Base-by-base conservation (phyloP, 495 filamentous ascomycete genomes). In the Venustampulla echinocandica region DNA sequence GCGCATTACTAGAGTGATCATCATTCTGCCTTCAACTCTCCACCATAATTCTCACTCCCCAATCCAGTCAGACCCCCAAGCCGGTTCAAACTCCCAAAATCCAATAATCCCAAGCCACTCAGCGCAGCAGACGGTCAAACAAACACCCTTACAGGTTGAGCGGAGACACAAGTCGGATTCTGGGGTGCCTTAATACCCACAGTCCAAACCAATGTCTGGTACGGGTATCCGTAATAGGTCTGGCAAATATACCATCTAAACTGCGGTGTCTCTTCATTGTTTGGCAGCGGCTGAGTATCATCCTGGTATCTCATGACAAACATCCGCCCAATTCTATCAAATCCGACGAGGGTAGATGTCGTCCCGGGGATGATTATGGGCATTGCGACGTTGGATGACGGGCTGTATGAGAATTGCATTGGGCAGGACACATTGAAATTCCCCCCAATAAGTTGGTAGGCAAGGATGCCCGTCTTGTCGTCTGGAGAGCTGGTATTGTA, bases 91-190 rank as follows among this genome's bases (percentile, higher is more conserved):
- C n/a, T n/a, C n/a, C n/a, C n/a, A n/a, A n/a, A n/a, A n/a, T n/a
- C n/a, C n/a, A n/a, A n/a, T n/a, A n/a, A n/a, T n/a, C n/a, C n/a
- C n/a, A n/a, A n/a, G n/a, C n/a, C n/a, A n/a, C n/a, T n/a, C n/a
- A n/a, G n/a, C n/a, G n/a, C n/a, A n/a, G n/a, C n/a, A n/a, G n/a
- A n/a, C n/a, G n/a, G n/a, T 41, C 37, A 57, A 33, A 41, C 43
- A 44, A 51, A 54, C 3, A 52, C 47, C 37, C 56, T 46, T 27
- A 35, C 61, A 45, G 79, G 68, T 22, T 61, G 54, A 1, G 78
- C 75, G 19, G 64, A 52, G 44, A 66, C 58, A 57, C 77, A 81
- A 11, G 68, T 75, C 2, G 76, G 76, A 55, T 79, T 81, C 61
- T 73, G 64, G 11, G 77, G 74, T 48, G 56, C 38, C 7, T 52